A percentile compares a stretch with the other conserved stretches of the same genome.
These are phyloP conservation scores for Madurella mycetomatis DNA, from an alignment of 2,329 filamentous ascomycete species.

Conservation along the genomic window DNA sequence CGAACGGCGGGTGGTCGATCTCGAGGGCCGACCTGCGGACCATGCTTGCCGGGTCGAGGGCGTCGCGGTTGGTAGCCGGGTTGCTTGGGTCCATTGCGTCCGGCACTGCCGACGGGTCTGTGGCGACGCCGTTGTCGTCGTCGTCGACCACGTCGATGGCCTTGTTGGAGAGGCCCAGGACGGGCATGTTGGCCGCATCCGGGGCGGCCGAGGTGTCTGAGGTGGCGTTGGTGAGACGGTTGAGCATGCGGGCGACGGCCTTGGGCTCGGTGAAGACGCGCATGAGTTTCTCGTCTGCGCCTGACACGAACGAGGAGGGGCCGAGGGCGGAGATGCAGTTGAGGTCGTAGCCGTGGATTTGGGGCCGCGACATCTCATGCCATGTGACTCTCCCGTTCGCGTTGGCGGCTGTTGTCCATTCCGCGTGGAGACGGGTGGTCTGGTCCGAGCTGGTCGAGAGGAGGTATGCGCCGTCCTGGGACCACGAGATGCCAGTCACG, in stretches of 20 bases:
- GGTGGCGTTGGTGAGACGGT: constrained; percentile 60
- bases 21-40: constrained; percentile 59
- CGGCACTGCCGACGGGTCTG: constrained; percentile 27
- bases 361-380: constrained; percentile 93
- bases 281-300: constrained; percentile 96
- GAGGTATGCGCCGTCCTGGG: constrained; percentile 74
- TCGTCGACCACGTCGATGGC: constrained; percentile 62
- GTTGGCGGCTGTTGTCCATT: constrained; percentile 51
- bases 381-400: constrained; percentile 41
- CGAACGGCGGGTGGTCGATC: constrained; percentile 71
- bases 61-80: constrained; percentile 48
- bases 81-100: constrained; percentile 33
- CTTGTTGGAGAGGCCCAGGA: constrained; percentile 94
- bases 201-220: constrained; percentile 51
- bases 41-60: constrained; percentile 51
- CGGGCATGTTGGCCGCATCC: constrained; percentile 90
- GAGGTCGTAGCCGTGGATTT: constrained; percentile 97
- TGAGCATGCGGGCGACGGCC: constrained; percentile 71
- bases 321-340: constrained; percentile 84
- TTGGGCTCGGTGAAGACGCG: constrained; percentile 89
- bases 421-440: constrained; percentile 80
- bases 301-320: constrained; percentile 77
- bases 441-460: constrained; percentile 89
- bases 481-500: constrained; percentile 81
- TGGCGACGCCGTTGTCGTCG: constrained; percentile 37